Percentiles rank a stretch among this genome's conserved stretches.
phyloP scores from a whole-genome alignment of 345 rosid species.

The Cardamine resedifolia region DNA sequence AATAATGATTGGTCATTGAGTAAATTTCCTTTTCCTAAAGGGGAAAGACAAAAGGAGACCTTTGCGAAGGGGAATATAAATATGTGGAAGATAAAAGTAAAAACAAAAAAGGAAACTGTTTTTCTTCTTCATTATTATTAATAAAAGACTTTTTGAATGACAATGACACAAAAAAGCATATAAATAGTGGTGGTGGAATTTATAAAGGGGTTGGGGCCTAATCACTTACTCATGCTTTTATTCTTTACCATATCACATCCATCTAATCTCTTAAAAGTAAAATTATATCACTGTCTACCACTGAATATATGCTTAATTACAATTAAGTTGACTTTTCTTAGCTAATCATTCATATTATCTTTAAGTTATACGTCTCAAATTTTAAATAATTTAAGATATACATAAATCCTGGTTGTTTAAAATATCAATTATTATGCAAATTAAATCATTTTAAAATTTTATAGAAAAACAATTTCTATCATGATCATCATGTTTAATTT shows the following conservation, averaged over 20 bases:
- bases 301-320: slow-evolving; percentile 33
- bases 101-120: slow-evolving; percentile 11
- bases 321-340: slow-evolving; percentile 34
- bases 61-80: slow-evolving; percentile 20
- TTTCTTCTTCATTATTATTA: slow-evolving; percentile 23
- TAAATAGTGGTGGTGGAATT: slow-evolving; percentile 39
- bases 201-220: slow-evolving; percentile 40
- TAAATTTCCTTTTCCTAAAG: slow-evolving; percentile 37
- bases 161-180: slow-evolving; percentile 37
- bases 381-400: not conserved
- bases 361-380: not conserved
- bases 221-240: slow-evolving; percentile 39
- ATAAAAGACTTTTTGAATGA: slow-evolving; percentile 34
- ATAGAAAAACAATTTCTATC: not conserved
- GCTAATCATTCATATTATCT: slow-evolving; percentile 30
- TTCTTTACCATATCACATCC: slow-evolving; percentile 36
- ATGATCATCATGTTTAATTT: slow-evolving; percentile 15
- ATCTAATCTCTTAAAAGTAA: slow-evolving; percentile 35
- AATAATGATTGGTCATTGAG: slow-evolving; percentile 41
- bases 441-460: not conserved
- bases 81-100: slow-evolving; percentile 19
- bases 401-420: not conserved
- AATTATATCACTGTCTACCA: slow-evolving; percentile 37
- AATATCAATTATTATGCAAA: not conserved
- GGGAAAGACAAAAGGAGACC: slow-evolving; percentile 34